Base-by-base conservation (phyloP, 495 filamentous ascomycete species). In the Aspergillus asperescens region DNA sequence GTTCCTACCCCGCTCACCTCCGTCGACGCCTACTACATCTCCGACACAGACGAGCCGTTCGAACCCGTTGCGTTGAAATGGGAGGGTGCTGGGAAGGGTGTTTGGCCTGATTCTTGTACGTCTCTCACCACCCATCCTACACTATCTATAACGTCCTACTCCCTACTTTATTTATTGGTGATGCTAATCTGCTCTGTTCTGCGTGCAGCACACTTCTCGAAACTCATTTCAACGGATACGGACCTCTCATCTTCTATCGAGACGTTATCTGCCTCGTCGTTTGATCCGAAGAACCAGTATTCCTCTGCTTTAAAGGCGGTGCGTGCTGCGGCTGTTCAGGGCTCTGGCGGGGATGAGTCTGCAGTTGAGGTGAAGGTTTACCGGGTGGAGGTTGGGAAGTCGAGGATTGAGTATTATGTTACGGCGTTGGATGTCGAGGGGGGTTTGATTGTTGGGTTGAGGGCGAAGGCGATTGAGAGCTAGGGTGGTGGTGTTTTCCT, bases 31-130 rank as follows among this genome's bases (percentile, higher is more conserved):
- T 85, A 81, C 60, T 94, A 92, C 65, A 65, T 79, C 4, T 90
- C 85, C 48, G 90, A 95, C 52, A 78, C 87, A 5, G 90, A 95
- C 68, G 87, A 92, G 71, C 85, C 85, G 29, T 95, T 91, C 66
- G 83, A 84, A 63, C 79, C 82, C 1, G 88, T 95, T 4, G 77
- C 72, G 44, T 60, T 95, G 57, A 71, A 69, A 52, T 90, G 77
- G 77, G 71, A 76, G 37, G 82, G 80, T 34, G 71, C 71, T 15
- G 62, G 51, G 31, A 72, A 73, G 34, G 76, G 71, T 29, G 64
- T 66, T 34, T 75, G 85, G 65, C 85, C 85, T 31, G 81, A 80
- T 64, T 72, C 83, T 64, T 78, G 84, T 86, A 62, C 32, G 76
- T 75, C 48, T 28, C 20, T 32, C 5, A 13, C 27, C 28, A 48